These are phyloP conservation scores for Phyllosticta citriasiana DNA, from an alignment of 2,329 filamentous ascomycete genomes.

Conservation along the genomic window DNA sequence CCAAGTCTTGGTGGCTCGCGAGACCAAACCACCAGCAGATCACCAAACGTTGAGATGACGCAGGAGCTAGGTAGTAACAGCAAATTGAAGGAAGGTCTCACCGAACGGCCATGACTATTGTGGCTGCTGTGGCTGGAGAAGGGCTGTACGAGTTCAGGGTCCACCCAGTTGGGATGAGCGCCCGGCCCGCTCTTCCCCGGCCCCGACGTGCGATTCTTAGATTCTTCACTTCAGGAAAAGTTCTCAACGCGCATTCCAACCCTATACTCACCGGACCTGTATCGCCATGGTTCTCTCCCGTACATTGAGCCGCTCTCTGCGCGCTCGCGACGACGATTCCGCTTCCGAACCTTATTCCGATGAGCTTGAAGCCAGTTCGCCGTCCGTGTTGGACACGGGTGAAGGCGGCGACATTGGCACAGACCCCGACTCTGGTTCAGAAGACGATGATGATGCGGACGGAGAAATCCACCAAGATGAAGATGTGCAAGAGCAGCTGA, in stretches of 20 bases:
- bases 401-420: conserved; percentile 22
- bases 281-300: conserved; percentile 23
- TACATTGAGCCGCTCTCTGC: conserved; percentile 27
- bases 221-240: neutral
- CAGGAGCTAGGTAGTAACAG: too few species aligned
- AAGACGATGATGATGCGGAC: conserved; percentile 19
- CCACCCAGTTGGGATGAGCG: neutral
- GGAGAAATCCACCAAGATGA: conserved; percentile 20
- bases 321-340: conserved; percentile 24
- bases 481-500: conserved; percentile 37
- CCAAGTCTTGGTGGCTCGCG: too few species aligned
- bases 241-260: neutral
- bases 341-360: conserved; percentile 30
- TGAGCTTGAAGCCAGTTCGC: conserved; percentile 30
- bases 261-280: neutral
- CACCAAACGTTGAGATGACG: too few species aligned
- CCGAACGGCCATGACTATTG: neutral
- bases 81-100: neutral
- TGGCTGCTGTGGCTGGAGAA: too few species aligned
- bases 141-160: neutral
- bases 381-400: conserved; percentile 30
- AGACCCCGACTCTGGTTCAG: conserved; percentile 26
- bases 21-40: too few species aligned
- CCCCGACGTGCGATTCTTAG: neutral
- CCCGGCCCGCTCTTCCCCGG: neutral